These are phyloP conservation scores for Dactylonectria macrodidyma DNA, from an alignment of 2,329 filamentous ascomycete genomes.

Conservation along the genomic window DNA sequence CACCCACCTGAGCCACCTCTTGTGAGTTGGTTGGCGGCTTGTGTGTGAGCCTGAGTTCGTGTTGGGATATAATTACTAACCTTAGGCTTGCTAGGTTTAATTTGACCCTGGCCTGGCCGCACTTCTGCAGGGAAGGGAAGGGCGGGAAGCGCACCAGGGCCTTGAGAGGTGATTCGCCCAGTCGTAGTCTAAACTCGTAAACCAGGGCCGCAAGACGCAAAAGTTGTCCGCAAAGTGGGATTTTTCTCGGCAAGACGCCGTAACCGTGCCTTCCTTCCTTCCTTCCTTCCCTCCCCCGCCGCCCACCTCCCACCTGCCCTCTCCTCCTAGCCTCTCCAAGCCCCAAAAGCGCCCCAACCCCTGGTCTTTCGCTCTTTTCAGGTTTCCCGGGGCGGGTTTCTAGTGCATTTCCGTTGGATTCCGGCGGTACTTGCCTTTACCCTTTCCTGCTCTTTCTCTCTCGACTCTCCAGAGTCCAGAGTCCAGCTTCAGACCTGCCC, in stretches of 20 bases:
- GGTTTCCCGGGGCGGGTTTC: neutral
- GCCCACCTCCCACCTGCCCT: too few species aligned
- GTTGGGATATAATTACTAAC: slow-evolving; percentile 6
- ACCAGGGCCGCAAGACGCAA: neutral
- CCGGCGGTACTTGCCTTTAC: neutral
- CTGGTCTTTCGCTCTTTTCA: too few species aligned
- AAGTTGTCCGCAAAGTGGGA: neutral
- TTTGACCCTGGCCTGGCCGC: too few species aligned
- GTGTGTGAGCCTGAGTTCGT: neutral
- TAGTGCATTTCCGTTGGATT: neutral
- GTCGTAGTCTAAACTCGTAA: neutral
- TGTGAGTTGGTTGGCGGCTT: neutral
- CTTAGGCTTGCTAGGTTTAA: neutral
- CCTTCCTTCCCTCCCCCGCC: neutral
- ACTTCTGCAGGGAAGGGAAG: too few species aligned
- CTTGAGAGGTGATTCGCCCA: neutral
- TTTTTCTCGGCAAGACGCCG: slow-evolving; percentile 1
- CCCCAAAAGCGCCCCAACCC: too few species aligned
- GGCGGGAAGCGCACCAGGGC: too few species aligned
- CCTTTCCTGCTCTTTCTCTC: too few species aligned
- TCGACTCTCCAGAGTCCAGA: too few species aligned
- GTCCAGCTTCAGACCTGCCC: too few species aligned
- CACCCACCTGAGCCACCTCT: neutral
- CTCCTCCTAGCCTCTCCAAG: too few species aligned
- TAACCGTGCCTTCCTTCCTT: neutral